phyloP scores from a whole-genome alignment of 225 moss, liverwort and hornwort genomes.

The Pseudisothecium myosuroides region DNA sequence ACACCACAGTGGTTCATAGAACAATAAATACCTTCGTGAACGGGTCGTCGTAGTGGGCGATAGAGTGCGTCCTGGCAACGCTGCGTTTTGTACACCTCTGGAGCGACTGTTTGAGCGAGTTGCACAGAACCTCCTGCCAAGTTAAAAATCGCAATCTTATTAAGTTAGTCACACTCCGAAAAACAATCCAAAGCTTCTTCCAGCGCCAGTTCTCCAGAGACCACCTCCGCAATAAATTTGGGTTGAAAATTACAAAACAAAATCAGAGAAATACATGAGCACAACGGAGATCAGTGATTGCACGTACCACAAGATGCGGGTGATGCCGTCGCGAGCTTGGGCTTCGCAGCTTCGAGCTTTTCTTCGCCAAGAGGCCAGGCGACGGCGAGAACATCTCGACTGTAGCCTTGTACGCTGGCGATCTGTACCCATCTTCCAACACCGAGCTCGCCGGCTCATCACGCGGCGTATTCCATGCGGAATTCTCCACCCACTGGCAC shows the following conservation, averaged over 20 bases:
- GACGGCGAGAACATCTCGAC: constrained; percentile 38
- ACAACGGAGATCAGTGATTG: background rate
- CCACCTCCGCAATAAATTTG: background rate
- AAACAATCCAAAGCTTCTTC: background rate
- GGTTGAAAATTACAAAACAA: background rate
- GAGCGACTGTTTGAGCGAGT: constrained; percentile 24
- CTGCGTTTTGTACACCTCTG: constrained; percentile 25
- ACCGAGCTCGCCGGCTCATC: background rate
- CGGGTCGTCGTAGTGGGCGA: constrained; percentile 4
- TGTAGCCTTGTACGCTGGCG: constrained; percentile 43
- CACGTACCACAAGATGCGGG: constrained; percentile 13
- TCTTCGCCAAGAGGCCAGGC: constrained; percentile 25
- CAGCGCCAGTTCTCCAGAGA: too few species aligned
- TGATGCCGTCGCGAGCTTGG: constrained; percentile 25
- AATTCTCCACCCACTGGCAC: constrained; percentile 16
- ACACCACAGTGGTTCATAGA: background rate
- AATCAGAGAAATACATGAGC: background rate
- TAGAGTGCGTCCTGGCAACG: constrained; percentile 10
- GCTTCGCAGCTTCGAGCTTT: constrained; percentile 3
- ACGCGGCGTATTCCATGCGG: background rate
- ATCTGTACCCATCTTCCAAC: constrained; percentile 37
- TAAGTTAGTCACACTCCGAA: background rate
- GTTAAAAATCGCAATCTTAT: background rate
- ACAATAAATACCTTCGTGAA: constrained; percentile 12
- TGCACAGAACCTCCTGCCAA: constrained; percentile 32